Percentiles rank a stretch among this genome's conserved stretches.
Conservation (phyloP, 2,329 filamentous ascomycete species). For the Diaporthe sp. region DNA sequence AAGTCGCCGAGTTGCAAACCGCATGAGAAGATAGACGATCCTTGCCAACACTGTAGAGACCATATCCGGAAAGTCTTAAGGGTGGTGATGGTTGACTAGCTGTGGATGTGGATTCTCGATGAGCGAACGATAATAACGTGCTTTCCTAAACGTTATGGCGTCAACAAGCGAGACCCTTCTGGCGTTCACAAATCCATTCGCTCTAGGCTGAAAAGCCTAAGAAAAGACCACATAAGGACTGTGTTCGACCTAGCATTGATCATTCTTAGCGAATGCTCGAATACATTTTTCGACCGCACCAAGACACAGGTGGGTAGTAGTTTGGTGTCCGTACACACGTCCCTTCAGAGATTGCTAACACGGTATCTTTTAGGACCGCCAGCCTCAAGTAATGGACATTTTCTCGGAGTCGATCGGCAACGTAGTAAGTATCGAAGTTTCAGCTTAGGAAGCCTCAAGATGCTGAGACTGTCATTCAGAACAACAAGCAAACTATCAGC, state of each 20-base stretch:
- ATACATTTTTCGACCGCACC: constrained; percentile 42
- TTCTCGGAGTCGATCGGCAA: constrained; percentile 57
- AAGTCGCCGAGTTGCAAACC: no score
- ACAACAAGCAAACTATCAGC: constrained; percentile 47
- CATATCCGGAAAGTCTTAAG: constrained; percentile 23
- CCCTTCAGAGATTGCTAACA: not conserved
- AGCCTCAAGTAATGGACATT: constrained; percentile 14
- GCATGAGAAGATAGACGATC: not conserved
- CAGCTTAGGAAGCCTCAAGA: no score
- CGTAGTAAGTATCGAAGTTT: constrained; percentile 56
- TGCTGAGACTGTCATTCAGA: not conserved
- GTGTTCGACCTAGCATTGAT: constrained; percentile 42
- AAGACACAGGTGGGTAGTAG: not conserved
- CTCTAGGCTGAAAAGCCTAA: constrained; percentile 27
- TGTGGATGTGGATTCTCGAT: constrained; percentile 40
- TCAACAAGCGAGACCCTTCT: constrained; percentile 36
- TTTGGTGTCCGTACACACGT: no score
- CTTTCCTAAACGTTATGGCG: constrained; percentile 32
- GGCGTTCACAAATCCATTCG: constrained; percentile 43
- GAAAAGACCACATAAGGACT: constrained; percentile 38
- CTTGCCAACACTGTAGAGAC: constrained; percentile 12
- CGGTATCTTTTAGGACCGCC: not conserved
- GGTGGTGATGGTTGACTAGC: constrained; percentile 37
- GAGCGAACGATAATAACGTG: constrained; percentile 37
- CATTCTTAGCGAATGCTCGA: constrained; percentile 41